Base-by-base conservation (phyloP, 2,329 filamentous ascomycete genomes). In the Aotearoamyces nothofagi region DNA sequence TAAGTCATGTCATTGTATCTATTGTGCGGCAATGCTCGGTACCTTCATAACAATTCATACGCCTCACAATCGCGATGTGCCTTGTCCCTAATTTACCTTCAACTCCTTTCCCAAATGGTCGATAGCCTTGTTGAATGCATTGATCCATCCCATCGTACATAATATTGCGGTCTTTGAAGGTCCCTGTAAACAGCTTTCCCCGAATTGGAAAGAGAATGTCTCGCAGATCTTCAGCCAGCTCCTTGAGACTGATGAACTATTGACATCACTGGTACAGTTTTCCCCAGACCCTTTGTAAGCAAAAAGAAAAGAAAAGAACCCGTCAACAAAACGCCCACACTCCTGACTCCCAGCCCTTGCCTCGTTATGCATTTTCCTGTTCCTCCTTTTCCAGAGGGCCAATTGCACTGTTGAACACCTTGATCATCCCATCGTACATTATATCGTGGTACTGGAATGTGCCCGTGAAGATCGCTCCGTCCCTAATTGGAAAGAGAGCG, bases 401-500 rank as follows among this genome's bases (percentile, higher is more conserved):
- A 15, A 41, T 39, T 24, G 24, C 32, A 15, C 23, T 30, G 15
- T 30, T 28, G 19, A 38, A 38, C 22, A 29, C 25, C 15, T 27
- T 28, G 6, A 35, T 39, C 19, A 39, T 39, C 29, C 30, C 22
- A 33, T 38, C 26, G 34, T 40, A 40, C 29, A 40, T 39, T 32
- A 40, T 37, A 36, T 33, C 28, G 20, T 27, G 9, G 22, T 42
- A 24, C 10, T 30, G 20, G 27, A 36, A 37, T 26, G 29, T 42
- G 1, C 36, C 29, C 22, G 19, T 39, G 39, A 34, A 49, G 26
- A 26, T 41, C 24, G 11, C 30, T 17, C 22, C 30, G 37, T 39
- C 42, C 17, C 26, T 38, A 22, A 34, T 39, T 35, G 31, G 38
- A 42, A 31, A 47, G 31, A 33, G 34, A 25, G 30, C 25, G 25